Evolutionary conservation across 2,329 filamentous ascomycete species (phyloP).

Genomic region (Didymella exigua): DNA sequence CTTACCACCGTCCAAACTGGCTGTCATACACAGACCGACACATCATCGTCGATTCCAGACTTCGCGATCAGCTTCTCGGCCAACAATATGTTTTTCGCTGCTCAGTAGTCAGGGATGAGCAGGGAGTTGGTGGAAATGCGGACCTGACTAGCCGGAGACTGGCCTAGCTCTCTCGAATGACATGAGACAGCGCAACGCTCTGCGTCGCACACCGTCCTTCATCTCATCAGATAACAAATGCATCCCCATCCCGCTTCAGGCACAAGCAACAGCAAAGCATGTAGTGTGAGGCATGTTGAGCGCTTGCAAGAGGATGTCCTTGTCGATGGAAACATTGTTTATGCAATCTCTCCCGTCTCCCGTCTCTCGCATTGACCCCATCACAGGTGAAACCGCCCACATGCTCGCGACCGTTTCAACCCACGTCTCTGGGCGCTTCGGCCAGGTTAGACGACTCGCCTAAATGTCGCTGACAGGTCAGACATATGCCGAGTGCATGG

Average conservation of each 20-base stretch:
- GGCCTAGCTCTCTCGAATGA: slow-evolving; percentile 9
- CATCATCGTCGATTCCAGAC: background rate
- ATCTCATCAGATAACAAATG: background rate
- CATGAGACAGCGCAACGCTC: slow-evolving; percentile 5
- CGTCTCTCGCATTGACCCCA: slow-evolving; percentile 30
- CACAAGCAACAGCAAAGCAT: slow-evolving; percentile 5
- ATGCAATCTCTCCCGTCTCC: slow-evolving; percentile 16
- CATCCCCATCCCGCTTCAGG: background rate
- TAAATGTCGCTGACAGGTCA: slow-evolving; percentile 22
- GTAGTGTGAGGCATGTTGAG: slow-evolving; percentile 7
- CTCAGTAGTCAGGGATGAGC: slow-evolving; percentile 1
- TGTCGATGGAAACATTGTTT: background rate
- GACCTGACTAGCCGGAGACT: background rate
- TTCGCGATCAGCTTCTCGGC: background rate
- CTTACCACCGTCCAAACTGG: background rate
- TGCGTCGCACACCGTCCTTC: slow-evolving; percentile 3
- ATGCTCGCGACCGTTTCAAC: slow-evolving; percentile 41
- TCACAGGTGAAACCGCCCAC: slow-evolving; percentile 42
- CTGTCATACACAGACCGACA: background rate
- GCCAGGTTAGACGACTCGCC: slow-evolving; percentile 29
- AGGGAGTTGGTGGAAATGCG: background rate
- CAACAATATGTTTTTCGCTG: background rate
- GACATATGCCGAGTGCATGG: slow-evolving; percentile 25
- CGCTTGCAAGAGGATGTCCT: slow-evolving; percentile 2
- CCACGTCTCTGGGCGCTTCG: slow-evolving; percentile 40